Evolutionary conservation across 805 yeast genomes (phyloP), one percentile per base, ranked within the genome.

Genomic region (Yamadazyma tumulicola): DNA sequence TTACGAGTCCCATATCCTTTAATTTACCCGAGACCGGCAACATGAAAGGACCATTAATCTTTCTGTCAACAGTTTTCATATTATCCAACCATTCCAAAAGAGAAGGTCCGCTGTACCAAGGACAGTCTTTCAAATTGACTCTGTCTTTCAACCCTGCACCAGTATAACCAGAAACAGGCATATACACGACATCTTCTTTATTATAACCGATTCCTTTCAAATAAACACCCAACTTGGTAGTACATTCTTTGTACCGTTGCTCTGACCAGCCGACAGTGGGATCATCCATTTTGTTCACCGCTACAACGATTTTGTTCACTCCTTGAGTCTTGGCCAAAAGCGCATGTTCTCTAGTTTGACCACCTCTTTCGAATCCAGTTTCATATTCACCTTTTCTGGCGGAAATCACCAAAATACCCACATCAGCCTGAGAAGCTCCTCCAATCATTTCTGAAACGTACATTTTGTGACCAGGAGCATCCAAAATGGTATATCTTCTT

Each of bases 351-450:
- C 97, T 82, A 23, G 97, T 89, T 71, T 91, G 98, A 49, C 98
- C 98, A 55, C 97, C 97, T 63, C 88, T 86, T 72, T 91, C 98
- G 57, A 91, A 91, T 43, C 98, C 98, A 36, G 98, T 93, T 71
- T 93, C 99, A 66, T 93, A 93, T 64, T 93, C 99, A 69, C 99
- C 99, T 67, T 89, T 88, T 75, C 99, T 85, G 30, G 97, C 97
- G 45, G 96, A 85, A 51, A 93, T 93, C 32, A 93, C 99, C 54
- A 93, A 75, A 47, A 93, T 79, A 68, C 99, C 99, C 39, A 91
- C 93, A 69, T 93, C 99, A 22, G 99, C 98, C 71, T 93, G 99
- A 29, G 97, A 89, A 13, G 99, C 99, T 64, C 98, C 98, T 54
- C 97, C 97, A 72, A 93, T 93, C 99, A 93, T 93, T 64, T 88